Conservation (phyloP, 2,329 filamentous ascomycete genomes). For the Chaetomium globosum region DNA sequence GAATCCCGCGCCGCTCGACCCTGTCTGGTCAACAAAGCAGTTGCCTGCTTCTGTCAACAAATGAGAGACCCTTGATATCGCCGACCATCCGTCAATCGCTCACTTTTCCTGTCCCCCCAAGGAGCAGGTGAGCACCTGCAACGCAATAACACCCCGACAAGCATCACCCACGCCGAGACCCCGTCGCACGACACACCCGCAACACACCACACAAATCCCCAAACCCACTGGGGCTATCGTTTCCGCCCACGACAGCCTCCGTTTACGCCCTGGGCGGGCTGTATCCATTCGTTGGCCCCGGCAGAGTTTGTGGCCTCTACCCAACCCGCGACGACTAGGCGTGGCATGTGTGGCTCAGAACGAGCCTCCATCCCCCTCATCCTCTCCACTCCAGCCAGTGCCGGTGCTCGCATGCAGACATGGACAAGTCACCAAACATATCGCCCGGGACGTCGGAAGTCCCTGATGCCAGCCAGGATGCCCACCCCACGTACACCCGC, state of each 20-base stretch:
- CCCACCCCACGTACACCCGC: constrained; percentile 38
- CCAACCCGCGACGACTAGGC: constrained; percentile 31
- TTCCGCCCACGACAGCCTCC: constrained; percentile 21
- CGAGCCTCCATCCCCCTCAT: constrained; percentile 37
- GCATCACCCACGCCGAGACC: constrained; percentile 16
- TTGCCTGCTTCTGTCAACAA: constrained; percentile 25
- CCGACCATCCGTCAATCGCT: constrained; percentile 10
- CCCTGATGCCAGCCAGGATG: constrained; percentile 26
- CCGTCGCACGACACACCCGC: constrained; percentile 13
- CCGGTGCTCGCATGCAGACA: constrained; percentile 38
- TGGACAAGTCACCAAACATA: constrained; percentile 44
- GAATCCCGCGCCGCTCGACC: constrained; percentile 21
- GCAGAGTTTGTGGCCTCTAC: constrained; percentile 25
- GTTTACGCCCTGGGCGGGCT: constrained; percentile 26
- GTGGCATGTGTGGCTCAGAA: constrained; percentile 37
- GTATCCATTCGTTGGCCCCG: constrained; percentile 32
- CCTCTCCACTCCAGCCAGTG: constrained; percentile 24
- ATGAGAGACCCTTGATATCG: constrained; percentile 22
- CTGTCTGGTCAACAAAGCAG: constrained; percentile 21
- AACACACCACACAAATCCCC: background rate
- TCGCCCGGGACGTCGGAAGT: constrained; percentile 38
- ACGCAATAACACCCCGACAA: background rate
- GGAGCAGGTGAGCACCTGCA: background rate
- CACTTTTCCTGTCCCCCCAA: background rate
- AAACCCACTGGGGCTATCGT: constrained; percentile 2